phyloP scores from a whole-genome alignment of 2,329 filamentous ascomycete genomes.

The Colletotrichum simmondsii region DNA sequence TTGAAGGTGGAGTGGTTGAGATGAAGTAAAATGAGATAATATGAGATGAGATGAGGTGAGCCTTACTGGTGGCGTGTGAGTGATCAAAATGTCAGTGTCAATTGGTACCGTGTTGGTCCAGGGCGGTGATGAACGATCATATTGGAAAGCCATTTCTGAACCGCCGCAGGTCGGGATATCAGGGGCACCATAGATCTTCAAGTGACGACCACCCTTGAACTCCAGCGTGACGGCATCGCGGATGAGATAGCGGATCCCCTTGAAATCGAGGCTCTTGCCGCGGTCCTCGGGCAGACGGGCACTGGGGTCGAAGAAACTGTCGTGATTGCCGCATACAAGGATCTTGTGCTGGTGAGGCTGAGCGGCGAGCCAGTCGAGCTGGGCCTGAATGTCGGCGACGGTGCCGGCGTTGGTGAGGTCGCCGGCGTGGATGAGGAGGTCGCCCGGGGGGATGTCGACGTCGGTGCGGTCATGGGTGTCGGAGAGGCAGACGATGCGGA shows the following conservation, averaged over 20 bases:
- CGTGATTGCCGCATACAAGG: slow-evolving; percentile 88
- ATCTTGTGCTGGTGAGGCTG: slow-evolving; percentile 85
- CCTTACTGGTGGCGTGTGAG: slow-evolving; percentile 79
- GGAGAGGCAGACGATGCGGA: slow-evolving; percentile 88
- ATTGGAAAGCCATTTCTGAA: slow-evolving; percentile 81
- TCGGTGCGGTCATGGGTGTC: slow-evolving; percentile 82
- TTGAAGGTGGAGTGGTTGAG: too few species aligned
- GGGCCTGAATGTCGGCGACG: slow-evolving; percentile 78
- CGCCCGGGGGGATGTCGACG: slow-evolving; percentile 75
- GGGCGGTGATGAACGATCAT: slow-evolving; percentile 71
- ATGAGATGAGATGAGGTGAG: background rate
- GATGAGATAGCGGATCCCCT: slow-evolving; percentile 79
- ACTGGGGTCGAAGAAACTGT: slow-evolving; percentile 81
- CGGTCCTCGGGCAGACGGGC: slow-evolving; percentile 69
- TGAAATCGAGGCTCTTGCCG: slow-evolving; percentile 70
- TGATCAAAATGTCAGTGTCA: slow-evolving; percentile 82
- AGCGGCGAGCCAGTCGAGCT: slow-evolving; percentile 82
- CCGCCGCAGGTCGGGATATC: slow-evolving; percentile 83
- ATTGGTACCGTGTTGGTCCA: slow-evolving; percentile 79
- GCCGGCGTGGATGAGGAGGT: slow-evolving; percentile 90
- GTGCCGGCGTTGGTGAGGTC: slow-evolving; percentile 83
- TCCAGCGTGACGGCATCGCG: slow-evolving; percentile 72
- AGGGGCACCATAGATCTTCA: slow-evolving; percentile 84
- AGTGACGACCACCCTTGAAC: slow-evolving; percentile 67
- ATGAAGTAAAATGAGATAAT: too few species aligned